phyloP scores from a whole-genome alignment of 2,329 filamentous ascomycete genomes.

The Phialocephala subalpina region DNA sequence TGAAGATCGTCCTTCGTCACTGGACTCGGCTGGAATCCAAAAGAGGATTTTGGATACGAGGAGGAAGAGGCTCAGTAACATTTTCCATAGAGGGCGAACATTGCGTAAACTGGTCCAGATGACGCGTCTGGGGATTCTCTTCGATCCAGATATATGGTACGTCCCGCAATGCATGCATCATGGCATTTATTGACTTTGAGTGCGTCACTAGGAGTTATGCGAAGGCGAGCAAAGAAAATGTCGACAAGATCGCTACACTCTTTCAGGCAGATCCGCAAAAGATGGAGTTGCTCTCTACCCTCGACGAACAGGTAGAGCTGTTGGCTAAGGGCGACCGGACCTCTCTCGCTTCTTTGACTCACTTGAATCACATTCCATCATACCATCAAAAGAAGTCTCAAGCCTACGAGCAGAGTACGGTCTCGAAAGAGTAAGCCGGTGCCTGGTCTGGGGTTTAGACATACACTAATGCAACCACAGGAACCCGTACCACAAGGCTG shows the following conservation, averaged over 20 bases:
- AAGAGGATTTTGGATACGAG: slow-evolving; percentile 24
- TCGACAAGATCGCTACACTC: slow-evolving; percentile 22
- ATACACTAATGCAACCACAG: slow-evolving; percentile 29
- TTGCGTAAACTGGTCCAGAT: slow-evolving; percentile 25
- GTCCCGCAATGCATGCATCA: slow-evolving; percentile 18
- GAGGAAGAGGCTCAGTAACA: slow-evolving; percentile 26
- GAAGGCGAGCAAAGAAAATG: slow-evolving; percentile 28
- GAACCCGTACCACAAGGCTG: slow-evolving; percentile 27
- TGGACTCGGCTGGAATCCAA: slow-evolving; percentile 20
- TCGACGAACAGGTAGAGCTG: slow-evolving; percentile 34
- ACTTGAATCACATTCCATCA: slow-evolving; percentile 32
- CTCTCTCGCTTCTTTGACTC: slow-evolving; percentile 29
- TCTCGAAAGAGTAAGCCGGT: slow-evolving; percentile 29
- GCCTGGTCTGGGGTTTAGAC: slow-evolving; percentile 17
- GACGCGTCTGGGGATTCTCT: slow-evolving; percentile 28
- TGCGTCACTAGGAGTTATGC: slow-evolving; percentile 26
- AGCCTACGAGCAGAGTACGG: slow-evolving; percentile 31
- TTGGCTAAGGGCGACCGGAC: slow-evolving; percentile 31
- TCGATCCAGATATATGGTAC: slow-evolving; percentile 30
- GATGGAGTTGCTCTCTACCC: slow-evolving; percentile 35
- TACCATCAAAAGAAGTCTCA: slow-evolving; percentile 24
- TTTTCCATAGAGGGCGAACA: too few relatives aligned
- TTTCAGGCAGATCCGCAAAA: slow-evolving; percentile 33
- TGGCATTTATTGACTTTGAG: slow-evolving; percentile 24
- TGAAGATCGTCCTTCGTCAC: slow-evolving; percentile 23